Conservation (phyloP, 139 green algal genomes). For the Spirogloea muscicola region DNA sequence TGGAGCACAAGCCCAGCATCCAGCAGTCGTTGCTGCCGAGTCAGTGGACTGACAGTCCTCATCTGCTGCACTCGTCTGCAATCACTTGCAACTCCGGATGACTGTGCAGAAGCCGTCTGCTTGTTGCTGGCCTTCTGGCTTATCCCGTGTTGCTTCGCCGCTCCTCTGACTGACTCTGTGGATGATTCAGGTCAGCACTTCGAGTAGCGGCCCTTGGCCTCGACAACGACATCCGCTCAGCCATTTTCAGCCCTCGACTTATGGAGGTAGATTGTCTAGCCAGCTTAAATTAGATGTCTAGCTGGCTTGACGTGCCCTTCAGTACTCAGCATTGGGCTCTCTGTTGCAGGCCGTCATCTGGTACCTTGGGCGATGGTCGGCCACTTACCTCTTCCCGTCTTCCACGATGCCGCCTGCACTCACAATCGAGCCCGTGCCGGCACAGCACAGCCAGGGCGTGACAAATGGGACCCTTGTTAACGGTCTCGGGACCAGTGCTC, state of each 20-base stretch:
- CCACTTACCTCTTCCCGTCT: constrained; percentile 78
- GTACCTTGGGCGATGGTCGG: constrained; percentile 66
- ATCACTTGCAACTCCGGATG: too few relatives aligned
- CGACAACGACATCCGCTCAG: constrained; percentile 33
- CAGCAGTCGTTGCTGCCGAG: too few relatives aligned
- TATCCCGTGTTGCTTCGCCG: too few relatives aligned
- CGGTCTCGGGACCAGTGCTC: background rate
- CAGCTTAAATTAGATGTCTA: background rate
- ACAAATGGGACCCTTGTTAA: too few relatives aligned
- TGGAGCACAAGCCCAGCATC: too few relatives aligned
- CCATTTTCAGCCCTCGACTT: constrained; percentile 64
- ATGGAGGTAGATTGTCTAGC: constrained; percentile 61
- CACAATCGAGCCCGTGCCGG: too few relatives aligned
- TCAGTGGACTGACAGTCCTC: too few relatives aligned
- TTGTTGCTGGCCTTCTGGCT: too few relatives aligned
- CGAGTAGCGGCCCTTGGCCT: constrained; percentile 35
- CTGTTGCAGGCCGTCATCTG: constrained; percentile 46
- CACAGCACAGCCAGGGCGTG: background rate
- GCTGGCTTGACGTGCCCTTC: background rate
- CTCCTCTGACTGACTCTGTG: too few relatives aligned
- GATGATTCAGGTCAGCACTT: constrained; percentile 46
- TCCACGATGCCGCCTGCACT: too few relatives aligned
- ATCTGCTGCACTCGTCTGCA: too few relatives aligned
- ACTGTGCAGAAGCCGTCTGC: too few relatives aligned
- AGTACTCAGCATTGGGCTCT: background rate